Evolutionary conservation across 106 monocot species (phyloP), one percentile per base, ranked within the genome.

Genomic region (Acorus calamus): DNA sequence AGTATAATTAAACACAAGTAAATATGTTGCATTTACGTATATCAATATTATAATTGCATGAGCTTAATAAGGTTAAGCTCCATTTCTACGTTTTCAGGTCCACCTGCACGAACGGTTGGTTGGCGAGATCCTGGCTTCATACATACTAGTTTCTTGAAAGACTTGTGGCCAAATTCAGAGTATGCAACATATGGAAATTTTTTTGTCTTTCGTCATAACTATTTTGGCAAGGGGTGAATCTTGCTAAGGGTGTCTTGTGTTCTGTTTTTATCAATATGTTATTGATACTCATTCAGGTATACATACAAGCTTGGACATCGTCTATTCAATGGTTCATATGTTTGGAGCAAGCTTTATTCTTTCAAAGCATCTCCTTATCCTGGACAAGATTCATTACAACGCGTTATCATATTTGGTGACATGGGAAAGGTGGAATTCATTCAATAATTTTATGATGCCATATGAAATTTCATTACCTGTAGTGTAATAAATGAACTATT

Each of bases 121-220:
- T 98, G 96, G 96, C 82, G 96, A 71, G 71, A 98, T 81, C 96
- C 96, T 8, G 96, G 91, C 14, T 98, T 78, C 62, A 88, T 91
- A 50, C 88, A 98, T 70, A 86, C 91, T 52, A 79, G 87, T 70
- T 92, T 92, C 69, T 71, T 98, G 42, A 91, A 80, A 64, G 85
- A 92, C 8, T 61, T 98, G 62, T 98, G 96, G 96, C 96, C 96
- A 45, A 91, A 90, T 76, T 50, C 72, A 66, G 43, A 61, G 85
- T 96, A 89, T 57, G 55, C 0, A 14, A 51, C 8, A 57, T n/a
- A 10, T 47, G 9, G 52, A 47, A 57, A n/a, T n/a, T n/a, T 13
- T 57, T 0, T 57, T 57, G 6, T 6, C 9, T 57, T 46, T 45
- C 14, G 45, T 2, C 51, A 64, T 50, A 67, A 56, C 0, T 13